phyloP scores from a whole-genome alignment of 371 early-diverging fungal genomes.

The Apophysomyces ossiformis region DNA sequence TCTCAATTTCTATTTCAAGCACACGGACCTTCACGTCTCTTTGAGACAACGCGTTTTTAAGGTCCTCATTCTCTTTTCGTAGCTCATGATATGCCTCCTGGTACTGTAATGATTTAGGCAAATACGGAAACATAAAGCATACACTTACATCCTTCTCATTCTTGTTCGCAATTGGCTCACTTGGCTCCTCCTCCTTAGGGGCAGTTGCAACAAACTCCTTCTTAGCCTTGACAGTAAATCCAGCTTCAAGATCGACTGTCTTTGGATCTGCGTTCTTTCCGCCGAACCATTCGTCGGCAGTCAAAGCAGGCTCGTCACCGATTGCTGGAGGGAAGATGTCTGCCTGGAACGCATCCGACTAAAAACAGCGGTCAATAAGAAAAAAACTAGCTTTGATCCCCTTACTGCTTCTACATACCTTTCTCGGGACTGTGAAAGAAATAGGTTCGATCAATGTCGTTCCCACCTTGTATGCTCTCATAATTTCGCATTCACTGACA shows the following conservation, averaged over 20 bases:
- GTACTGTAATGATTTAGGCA: constrained; percentile 48
- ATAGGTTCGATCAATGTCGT: constrained; percentile 92
- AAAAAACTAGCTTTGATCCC: not conserved
- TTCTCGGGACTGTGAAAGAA: constrained; percentile 96
- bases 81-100: constrained; percentile 78
- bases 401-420: constrained; percentile 56
- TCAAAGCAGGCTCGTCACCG: constrained; percentile 83
- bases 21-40: constrained; percentile 83
- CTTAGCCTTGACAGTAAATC: constrained; percentile 71
- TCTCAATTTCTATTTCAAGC: constrained; percentile 74
- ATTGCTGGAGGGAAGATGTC: constrained; percentile 93
- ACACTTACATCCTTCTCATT: constrained; percentile 69
- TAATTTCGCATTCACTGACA: constrained; percentile 88
- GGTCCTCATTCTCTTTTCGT: constrained; percentile 82
- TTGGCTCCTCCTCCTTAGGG: constrained; percentile 56
- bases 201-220: constrained; percentile 78
- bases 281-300: constrained; percentile 89
- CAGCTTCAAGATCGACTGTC: constrained; percentile 83
- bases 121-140: not conserved
- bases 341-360: constrained; percentile 96
- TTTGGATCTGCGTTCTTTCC: constrained; percentile 84
- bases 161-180: constrained; percentile 24
- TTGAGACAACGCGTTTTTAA: constrained; percentile 76
- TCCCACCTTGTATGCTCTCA: constrained; percentile 91
- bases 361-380: constrained; percentile 19